These are phyloP conservation scores for Nemania serpens DNA, from an alignment of 2,329 filamentous ascomycete species.

Conservation along the genomic window DNA sequence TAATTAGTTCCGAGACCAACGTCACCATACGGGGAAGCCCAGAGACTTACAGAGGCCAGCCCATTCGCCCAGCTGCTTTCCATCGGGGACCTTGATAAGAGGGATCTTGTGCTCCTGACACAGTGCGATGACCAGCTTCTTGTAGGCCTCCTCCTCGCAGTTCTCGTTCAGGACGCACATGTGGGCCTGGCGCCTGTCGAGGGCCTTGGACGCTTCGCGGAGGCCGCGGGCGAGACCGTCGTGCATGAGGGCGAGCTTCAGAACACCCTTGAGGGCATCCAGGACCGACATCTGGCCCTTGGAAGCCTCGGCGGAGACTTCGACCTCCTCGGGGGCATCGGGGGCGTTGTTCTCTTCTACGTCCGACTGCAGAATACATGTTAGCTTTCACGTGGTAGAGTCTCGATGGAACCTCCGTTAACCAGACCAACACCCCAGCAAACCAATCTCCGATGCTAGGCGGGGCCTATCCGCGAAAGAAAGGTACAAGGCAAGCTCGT, in stretches of 20 bases:
- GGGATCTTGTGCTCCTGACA: conserved; percentile 99
- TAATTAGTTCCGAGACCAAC: conserved; percentile 39
- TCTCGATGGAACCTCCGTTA: background rate
- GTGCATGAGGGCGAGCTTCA: conserved; percentile 99
- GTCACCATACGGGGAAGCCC: background rate
- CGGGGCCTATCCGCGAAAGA: conserved; percentile 10
- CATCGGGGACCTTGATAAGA: conserved; percentile 99
- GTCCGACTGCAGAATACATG: conserved; percentile 75
- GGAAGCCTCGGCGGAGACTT: conserved; percentile 88
- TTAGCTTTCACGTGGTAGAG: conserved; percentile 31
- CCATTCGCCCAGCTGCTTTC: conserved; percentile 99
- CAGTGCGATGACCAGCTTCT: conserved; percentile 98
- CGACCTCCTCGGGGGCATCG: conserved; percentile 86
- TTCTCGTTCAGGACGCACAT: conserved; percentile 99
- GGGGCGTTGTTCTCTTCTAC: conserved; percentile 98
- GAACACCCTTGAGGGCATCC: conserved; percentile 97
- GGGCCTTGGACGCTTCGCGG: conserved; percentile 97
- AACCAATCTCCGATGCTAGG: conserved; percentile 3
- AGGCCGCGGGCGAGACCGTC: conserved; percentile 98
- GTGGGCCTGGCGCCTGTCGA: conserved; percentile 97
- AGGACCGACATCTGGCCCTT: conserved; percentile 97
- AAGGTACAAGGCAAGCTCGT: background rate
- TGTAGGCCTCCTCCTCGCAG: conserved; percentile 99
- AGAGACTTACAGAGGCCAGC: conserved; percentile 91
- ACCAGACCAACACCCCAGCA: background rate